phyloP scores from a whole-genome alignment of 768 basidiomycete species.

The Auriscalpium orientale region DNA sequence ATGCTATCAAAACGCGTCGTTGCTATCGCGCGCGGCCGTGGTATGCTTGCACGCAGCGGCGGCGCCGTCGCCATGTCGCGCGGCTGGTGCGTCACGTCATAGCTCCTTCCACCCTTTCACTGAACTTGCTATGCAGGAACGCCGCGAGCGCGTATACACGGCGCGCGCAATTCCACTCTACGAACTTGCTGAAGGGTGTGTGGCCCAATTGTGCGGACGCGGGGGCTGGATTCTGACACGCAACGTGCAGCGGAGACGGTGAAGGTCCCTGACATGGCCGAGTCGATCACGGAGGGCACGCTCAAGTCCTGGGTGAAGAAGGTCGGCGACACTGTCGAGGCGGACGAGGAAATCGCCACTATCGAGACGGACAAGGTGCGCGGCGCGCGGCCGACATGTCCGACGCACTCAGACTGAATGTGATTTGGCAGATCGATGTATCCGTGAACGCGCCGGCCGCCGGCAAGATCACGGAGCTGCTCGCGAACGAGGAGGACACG shows the following conservation, averaged over 20 bases:
- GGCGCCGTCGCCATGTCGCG: slow-evolving; percentile 11
- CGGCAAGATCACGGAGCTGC: slow-evolving; percentile 79
- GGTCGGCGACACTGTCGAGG: slow-evolving; percentile 83
- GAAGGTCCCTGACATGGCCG: slow-evolving; percentile 96
- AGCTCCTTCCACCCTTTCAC: background rate
- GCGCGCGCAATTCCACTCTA: slow-evolving; percentile 62
- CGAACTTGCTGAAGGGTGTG: slow-evolving; percentile 62
- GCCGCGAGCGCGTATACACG: slow-evolving; percentile 37
- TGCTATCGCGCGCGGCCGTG: slow-evolving; percentile 11
- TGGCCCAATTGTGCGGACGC: slow-evolving; percentile 8
- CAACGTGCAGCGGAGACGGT: slow-evolving; percentile 65
- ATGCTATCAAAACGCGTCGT: slow-evolving; percentile 17
- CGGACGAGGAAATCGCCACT: slow-evolving; percentile 93
- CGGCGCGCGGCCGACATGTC: background rate
- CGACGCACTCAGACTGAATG: background rate
- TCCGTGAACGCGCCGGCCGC: slow-evolving; percentile 89
- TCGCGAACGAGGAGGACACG: slow-evolving; percentile 89
- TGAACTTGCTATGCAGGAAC: slow-evolving; percentile 28
- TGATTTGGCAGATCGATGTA: slow-evolving; percentile 74
- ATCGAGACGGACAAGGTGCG: slow-evolving; percentile 98
- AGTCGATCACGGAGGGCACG: slow-evolving; percentile 97
- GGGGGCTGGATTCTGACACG: background rate
- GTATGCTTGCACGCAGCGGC: slow-evolving; percentile 8
- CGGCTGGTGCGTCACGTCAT: slow-evolving; percentile 10
- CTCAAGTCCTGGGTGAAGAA: slow-evolving; percentile 92